Conservation (phyloP, 139 green algal species). For the Chlorella sp. region DNA sequence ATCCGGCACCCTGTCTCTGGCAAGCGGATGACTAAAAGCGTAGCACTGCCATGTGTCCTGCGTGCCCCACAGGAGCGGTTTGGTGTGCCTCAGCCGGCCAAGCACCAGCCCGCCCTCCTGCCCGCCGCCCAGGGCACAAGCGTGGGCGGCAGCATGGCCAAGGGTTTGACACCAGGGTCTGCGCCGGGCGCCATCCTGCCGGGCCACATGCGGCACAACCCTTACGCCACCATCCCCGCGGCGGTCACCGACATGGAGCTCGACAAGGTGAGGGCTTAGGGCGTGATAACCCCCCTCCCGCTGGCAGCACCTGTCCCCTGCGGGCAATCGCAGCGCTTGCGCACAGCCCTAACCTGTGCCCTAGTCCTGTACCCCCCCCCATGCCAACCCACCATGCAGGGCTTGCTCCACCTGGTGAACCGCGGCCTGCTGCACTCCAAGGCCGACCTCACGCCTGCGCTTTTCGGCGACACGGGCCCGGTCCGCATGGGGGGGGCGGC, state of each 20-base stretch:
- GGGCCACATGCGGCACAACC: conserved; percentile 26
- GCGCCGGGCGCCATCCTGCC: conserved; percentile 24
- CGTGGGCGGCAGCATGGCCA: not conserved
- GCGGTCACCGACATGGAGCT: conserved; percentile 33
- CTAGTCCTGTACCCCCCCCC: no score
- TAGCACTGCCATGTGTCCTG: no score
- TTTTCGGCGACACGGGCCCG: conserved; percentile 6
- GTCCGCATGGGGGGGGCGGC: not conserved
- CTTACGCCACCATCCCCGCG: conserved; percentile 9
- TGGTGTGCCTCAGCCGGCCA: not conserved
- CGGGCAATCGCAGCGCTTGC: no score
- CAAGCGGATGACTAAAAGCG: no score
- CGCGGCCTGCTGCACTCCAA: conserved; percentile 35
- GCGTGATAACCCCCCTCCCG: no score
- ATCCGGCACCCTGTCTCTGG: no score
- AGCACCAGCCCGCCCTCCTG: not conserved
- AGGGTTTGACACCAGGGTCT: conserved; percentile 1
- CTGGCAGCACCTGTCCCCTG: no score
- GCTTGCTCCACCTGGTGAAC: conserved; percentile 46
- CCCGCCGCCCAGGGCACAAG: conserved; percentile 2
- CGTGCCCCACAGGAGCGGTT: conserved; percentile 6
- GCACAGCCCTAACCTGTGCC: no score
- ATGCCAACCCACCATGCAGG: no score
- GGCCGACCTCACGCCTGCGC: conserved; percentile 36
- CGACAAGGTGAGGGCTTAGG: conserved; percentile 23